These are phyloP conservation scores for Plantago lanceolata DNA, from an alignment of 305 asterid species.

Conservation along the genomic window DNA sequence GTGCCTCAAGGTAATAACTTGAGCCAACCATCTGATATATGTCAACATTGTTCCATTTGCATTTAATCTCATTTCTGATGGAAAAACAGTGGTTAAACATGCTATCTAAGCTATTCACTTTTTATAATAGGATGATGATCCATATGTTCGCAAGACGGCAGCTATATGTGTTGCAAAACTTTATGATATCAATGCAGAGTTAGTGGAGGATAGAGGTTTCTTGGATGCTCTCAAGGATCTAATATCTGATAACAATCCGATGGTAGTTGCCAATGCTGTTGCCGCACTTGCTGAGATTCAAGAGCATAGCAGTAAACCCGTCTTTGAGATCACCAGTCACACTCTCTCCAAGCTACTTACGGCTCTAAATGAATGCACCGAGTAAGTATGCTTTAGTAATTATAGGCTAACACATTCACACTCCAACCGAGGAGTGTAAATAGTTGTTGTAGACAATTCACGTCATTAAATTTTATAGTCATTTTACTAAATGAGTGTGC, in stretches of 20 bases:
- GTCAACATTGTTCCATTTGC: conserved; percentile 11
- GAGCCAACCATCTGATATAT: conserved; percentile 13
- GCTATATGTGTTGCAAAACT: conserved; percentile 99
- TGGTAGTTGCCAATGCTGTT: conserved; percentile 99
- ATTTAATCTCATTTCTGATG: conserved; percentile 10
- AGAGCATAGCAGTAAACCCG: conserved; percentile 75
- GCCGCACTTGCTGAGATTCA: conserved; percentile 98
- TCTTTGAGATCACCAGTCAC: conserved; percentile 88
- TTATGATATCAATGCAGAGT: conserved; percentile 93
- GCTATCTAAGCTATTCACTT: conserved; percentile 22
- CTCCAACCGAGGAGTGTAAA: conserved; percentile 5
- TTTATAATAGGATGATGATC: conserved; percentile 81
- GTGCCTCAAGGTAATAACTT: conserved; percentile 72
- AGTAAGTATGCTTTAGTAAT: conserved; percentile 46
- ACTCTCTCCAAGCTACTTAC: conserved; percentile 93
- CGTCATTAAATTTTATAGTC: conserved; percentile 15
- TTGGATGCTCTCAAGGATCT: conserved; percentile 94
- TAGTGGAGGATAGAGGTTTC: conserved; percentile 97
- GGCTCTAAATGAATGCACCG: conserved; percentile 97
- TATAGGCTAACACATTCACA: neutral
- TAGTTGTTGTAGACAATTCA: conserved; percentile 5
- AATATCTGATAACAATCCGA: conserved; percentile 95
- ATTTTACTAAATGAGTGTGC: conserved; percentile 21
- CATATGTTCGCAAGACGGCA: conserved; percentile 98
- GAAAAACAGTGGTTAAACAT: conserved; percentile 15